phyloP scores from a whole-genome alignment of 192 early-diverging fungal genomes.

The Jimgerdemannia lactiflua region DNA sequence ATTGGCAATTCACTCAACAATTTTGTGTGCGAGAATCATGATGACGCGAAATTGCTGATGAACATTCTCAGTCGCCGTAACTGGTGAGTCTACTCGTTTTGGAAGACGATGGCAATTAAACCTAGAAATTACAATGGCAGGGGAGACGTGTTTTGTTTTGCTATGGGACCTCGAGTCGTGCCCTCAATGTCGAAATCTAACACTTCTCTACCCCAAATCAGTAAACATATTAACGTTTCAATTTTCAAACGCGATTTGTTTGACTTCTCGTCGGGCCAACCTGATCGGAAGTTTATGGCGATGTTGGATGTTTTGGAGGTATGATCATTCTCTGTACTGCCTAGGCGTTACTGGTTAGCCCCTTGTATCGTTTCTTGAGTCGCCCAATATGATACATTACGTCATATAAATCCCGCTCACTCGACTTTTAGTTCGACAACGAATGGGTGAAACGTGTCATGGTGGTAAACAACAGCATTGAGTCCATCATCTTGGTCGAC shows the following conservation, averaged over 20 bases:
- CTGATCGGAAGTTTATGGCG: conserved; percentile 52
- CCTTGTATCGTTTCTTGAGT: neutral
- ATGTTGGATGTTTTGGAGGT: conserved; percentile 56
- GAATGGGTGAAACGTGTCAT: conserved; percentile 75
- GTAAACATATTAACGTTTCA: neutral
- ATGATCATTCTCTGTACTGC: neutral
- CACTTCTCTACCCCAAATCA: too few relatives aligned
- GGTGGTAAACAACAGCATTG: conserved; percentile 64
- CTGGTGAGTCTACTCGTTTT: conserved; percentile 30
- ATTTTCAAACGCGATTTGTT: conserved; percentile 54
- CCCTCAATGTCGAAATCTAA: too few relatives aligned
- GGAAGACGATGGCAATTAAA: too few relatives aligned
- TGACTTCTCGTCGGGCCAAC: conserved; percentile 67
- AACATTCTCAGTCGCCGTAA: conserved; percentile 45
- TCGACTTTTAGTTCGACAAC: conserved; percentile 42
- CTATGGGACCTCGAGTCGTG: too few relatives aligned
- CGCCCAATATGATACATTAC: neutral
- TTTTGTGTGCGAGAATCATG: conserved; percentile 68
- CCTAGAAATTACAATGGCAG: neutral
- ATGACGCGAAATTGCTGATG: conserved; percentile 52
- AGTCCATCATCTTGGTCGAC: conserved; percentile 67
- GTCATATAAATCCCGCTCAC: neutral
- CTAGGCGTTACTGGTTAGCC: neutral
- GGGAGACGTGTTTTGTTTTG: neutral
- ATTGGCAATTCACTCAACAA: conserved; percentile 59